Evolutionary conservation across 768 basidiomycete species (phyloP).

Genomic region (Phlebiopsis gigantea): DNA sequence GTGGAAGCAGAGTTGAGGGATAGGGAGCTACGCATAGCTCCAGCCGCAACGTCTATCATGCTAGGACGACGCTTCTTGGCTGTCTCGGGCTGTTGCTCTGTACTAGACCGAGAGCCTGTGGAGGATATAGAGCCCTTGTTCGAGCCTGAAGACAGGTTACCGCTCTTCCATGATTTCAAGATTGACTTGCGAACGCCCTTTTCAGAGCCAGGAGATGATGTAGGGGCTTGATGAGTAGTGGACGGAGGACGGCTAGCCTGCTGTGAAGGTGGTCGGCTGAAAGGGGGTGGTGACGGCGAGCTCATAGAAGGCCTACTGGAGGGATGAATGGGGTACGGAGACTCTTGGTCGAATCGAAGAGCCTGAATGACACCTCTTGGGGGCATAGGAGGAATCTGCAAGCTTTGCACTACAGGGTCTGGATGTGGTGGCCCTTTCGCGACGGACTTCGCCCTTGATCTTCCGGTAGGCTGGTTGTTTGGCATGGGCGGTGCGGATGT

Average conservation of each 20-base stretch:
- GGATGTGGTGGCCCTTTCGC: conserved; percentile 13
- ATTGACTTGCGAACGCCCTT: conserved; percentile 61
- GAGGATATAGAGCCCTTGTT: conserved; percentile 19
- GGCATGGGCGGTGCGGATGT: conserved; percentile 6
- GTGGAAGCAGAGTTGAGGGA: conserved; percentile 24
- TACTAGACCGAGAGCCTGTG: conserved; percentile 23
- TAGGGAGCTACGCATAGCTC: conserved; percentile 21
- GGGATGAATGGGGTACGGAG: conserved; percentile 51
- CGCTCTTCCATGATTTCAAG: conserved; percentile 57
- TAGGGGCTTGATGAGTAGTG: conserved; percentile 14
- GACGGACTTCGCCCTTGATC: conserved; percentile 12
- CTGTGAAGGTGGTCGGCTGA: background rate
- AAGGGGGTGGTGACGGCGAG: conserved; percentile 18
- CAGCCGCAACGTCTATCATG: conserved; percentile 38
- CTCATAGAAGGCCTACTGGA: conserved; percentile 11
- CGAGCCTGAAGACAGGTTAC: conserved; percentile 18
- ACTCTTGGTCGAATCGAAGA: conserved; percentile 70
- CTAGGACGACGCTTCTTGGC: conserved; percentile 42
- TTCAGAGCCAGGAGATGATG: conserved; percentile 28
- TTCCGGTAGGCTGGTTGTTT: conserved; percentile 8
- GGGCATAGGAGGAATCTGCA: conserved; percentile 18
- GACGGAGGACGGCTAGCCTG: conserved; percentile 15
- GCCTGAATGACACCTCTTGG: conserved; percentile 36
- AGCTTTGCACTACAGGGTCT: conserved; percentile 29
- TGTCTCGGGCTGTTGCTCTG: conserved; percentile 34